Percentiles rank a stretch among this genome's conserved stretches.
These are phyloP conservation scores for Akanthomyces muscarius DNA, from an alignment of 2,329 filamentous ascomycete genomes.

Conservation along the genomic window DNA sequence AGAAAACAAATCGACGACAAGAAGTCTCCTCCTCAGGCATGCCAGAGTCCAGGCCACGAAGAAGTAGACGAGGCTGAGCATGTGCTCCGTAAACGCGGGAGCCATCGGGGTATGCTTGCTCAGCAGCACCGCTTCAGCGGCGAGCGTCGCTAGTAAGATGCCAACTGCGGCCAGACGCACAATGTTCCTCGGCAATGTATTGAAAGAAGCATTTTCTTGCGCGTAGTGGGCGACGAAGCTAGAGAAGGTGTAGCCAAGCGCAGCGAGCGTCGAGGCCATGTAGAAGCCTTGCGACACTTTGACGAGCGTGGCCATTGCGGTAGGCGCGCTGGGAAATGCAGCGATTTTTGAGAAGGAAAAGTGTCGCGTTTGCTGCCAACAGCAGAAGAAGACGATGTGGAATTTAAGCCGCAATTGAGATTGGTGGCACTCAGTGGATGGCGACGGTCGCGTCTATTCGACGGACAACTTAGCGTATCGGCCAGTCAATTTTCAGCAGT, in stretches of 20 bases:
- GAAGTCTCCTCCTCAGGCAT: neutral
- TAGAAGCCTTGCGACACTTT: neutral
- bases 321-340: neutral
- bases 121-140: neutral
- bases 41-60: neutral
- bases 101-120: neutral
- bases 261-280: neutral
- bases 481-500: no score
- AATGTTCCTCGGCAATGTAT: neutral
- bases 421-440: neutral
- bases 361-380: neutral
- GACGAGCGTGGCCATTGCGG: neutral
- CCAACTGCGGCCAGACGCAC: neutral
- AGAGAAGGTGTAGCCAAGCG: neutral
- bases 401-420: no score
- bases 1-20: neutral
- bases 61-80: neutral
- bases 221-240: conserved; percentile 6
- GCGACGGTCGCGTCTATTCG: neutral
- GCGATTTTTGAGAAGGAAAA: no score
- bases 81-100: neutral
- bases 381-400: neutral
- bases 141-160: neutral
- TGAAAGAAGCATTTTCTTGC: conserved; percentile 2
- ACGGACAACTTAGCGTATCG: no score